Base-by-base conservation (phyloP, 1,284 basidiomycete species). In the Fomitiporia mediterranea region DNA sequence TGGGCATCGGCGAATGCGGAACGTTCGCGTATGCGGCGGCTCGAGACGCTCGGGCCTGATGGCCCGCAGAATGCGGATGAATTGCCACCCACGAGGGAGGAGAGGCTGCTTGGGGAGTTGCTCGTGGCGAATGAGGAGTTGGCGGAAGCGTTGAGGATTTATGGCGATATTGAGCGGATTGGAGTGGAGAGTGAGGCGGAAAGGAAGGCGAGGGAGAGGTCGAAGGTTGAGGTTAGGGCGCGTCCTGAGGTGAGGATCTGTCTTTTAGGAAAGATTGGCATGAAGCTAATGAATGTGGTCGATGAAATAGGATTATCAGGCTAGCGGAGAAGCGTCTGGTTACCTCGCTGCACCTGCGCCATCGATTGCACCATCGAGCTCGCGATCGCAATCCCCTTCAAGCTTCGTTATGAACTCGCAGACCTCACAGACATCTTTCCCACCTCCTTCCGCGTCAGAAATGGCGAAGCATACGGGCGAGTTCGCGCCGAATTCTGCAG, bases 1-100 rank as follows among this genome's bases (percentile, higher is more conserved):
- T 91, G 89, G 89, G 90, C 90, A 3, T 79, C 81, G 17, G 82
- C 88, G 3, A 77, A 80, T 19, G 88, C 89, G 1, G 88, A 88
- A 63, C 79, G 78, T 35, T 85, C 81, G 4, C 71, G 82, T 28
- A 61, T 60, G 63, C 61, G 38, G 57, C 63, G 48, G 53, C 59
- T 57, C 54, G 61, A 61, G 56, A 47, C 62, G 25, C 57, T 60
- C 59, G 58, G 57, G 51, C 55, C 51, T 51, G 48, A 37, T 54
- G 60, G 54, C 61, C 43, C 54, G 53, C 56, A 53, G 37, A 60
- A 62, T 25, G 8, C 38, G 27, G 50, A 21, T n/a, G 37, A 47
- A 49, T 35, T n/a, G 32, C 55, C 28, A 48, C 37, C 11, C 40
- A 66, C 68, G 13, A 58, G 55, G 21, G 69, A 70, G 56, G 69